Evolutionary conservation across 2,329 filamentous ascomycete species (phyloP).

Genomic region (Ophioceras dolichostomum): DNA sequence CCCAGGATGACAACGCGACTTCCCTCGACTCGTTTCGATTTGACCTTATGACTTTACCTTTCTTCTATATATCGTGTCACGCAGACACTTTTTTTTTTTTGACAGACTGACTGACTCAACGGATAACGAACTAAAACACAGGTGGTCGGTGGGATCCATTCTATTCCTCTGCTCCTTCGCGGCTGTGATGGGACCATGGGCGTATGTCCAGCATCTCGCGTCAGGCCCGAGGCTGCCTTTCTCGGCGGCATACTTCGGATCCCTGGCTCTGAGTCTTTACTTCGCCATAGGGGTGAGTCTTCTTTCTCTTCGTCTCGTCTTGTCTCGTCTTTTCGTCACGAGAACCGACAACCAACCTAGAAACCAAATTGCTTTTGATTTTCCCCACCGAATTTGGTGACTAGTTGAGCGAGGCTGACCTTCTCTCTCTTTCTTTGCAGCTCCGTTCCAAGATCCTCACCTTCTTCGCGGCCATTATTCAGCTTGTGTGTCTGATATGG

Average conservation of each 20-base stretch:
- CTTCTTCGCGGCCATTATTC: slow-evolving; percentile 69
- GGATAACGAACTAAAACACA: slow-evolving; percentile 33
- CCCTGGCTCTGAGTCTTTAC: slow-evolving; percentile 79
- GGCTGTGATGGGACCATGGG: slow-evolving; percentile 81
- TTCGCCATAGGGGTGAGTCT: slow-evolving; percentile 81
- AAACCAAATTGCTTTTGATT: too few species aligned
- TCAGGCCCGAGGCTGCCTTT: slow-evolving; percentile 82
- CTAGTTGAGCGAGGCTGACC: too few species aligned
- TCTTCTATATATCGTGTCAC: too few species aligned
- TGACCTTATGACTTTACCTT: too few species aligned
- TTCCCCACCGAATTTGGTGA: too few species aligned
- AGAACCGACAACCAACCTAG: too few species aligned
- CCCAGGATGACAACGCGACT: too few species aligned
- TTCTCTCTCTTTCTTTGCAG: slow-evolving; percentile 34
- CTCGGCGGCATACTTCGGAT: slow-evolving; percentile 89
- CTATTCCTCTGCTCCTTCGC: slow-evolving; percentile 90
- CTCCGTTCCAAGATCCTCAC: slow-evolving; percentile 78
- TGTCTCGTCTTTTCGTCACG: too few species aligned
- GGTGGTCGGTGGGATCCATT: slow-evolving; percentile 87
- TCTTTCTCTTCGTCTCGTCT: too few species aligned
- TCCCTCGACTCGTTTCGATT: too few species aligned
- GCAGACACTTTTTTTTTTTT: too few species aligned
- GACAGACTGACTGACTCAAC: slow-evolving; percentile 7
- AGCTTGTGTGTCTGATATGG: slow-evolving; percentile 76
- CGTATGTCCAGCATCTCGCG: slow-evolving; percentile 72